phyloP scores from a whole-genome alignment of 2,329 filamentous ascomycete species.

The Fusarium tjaetaba region DNA sequence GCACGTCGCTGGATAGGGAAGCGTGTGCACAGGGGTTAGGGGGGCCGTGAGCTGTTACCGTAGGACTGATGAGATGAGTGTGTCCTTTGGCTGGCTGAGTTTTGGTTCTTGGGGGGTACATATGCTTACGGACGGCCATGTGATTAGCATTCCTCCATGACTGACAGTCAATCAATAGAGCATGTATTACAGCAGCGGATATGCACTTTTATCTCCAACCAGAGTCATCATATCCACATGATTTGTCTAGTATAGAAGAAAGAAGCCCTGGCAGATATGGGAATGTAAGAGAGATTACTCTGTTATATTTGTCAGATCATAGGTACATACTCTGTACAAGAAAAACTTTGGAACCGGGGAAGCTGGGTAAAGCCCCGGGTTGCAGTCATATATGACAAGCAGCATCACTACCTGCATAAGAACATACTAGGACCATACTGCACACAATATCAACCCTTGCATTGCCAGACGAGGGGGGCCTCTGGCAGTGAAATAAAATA shows the following conservation, averaged over 20 bases:
- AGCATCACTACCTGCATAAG: conserved; percentile 19
- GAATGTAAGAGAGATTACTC: neutral
- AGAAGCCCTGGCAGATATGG: neutral
- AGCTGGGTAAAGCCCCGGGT: conserved; percentile 12
- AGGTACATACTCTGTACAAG: neutral
- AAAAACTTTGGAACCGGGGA: conserved; percentile 10
- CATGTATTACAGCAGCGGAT: neutral
- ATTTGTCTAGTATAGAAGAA: neutral
- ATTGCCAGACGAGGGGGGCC: neutral
- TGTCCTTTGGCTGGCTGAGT: conserved; percentile 12
- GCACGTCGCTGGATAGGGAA: conserved; percentile 44
- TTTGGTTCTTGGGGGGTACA: neutral
- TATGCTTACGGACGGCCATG: conserved; percentile 8
- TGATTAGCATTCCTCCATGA: conserved; percentile 5
- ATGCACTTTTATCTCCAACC: neutral
- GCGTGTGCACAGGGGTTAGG: conserved; percentile 35
- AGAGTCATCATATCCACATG: neutral
- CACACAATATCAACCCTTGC: neutral
- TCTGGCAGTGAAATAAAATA: neutral
- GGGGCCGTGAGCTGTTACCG: conserved; percentile 26
- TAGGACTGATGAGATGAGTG: conserved; percentile 23
- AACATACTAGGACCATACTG: neutral
- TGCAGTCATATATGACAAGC: conserved; percentile 34
- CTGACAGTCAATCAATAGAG: neutral
- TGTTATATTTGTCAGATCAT: conserved; percentile 24